Conservation (phyloP, 2,329 filamentous ascomycete species). For the Xylariaceae sp. region DNA sequence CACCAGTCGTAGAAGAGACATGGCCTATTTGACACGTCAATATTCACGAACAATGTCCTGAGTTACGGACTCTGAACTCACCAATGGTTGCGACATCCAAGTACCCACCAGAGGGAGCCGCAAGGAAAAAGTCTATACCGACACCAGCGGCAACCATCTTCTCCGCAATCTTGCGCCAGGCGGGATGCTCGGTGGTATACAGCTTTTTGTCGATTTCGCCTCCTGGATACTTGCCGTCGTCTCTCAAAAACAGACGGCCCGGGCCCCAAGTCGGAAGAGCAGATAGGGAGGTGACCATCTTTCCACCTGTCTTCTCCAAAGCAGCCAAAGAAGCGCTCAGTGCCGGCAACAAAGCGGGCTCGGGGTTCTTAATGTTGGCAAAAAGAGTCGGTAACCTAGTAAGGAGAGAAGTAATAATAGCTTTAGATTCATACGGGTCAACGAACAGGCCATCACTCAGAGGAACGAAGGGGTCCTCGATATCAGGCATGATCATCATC, state of each 20-base stretch:
- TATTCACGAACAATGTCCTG: neutral
- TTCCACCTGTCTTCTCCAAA: conserved; percentile 81
- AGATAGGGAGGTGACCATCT: conserved; percentile 81
- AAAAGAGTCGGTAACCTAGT: conserved; percentile 80
- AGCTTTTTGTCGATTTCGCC: conserved; percentile 91
- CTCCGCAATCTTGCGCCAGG: conserved; percentile 78
- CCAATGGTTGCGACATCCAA: conserved; percentile 89
- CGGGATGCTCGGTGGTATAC: conserved; percentile 82
- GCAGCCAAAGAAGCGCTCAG: conserved; percentile 80
- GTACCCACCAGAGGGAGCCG: conserved; percentile 83
- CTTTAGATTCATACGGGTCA: conserved; percentile 79
- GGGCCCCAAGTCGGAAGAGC: conserved; percentile 91
- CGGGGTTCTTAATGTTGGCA: conserved; percentile 79
- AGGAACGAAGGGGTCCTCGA: conserved; percentile 94
- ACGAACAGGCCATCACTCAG: conserved; percentile 90
- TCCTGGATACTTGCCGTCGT: conserved; percentile 79
- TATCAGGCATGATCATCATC: conserved; percentile 97
- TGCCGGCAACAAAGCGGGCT: conserved; percentile 79
- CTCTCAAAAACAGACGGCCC: conserved; percentile 75
- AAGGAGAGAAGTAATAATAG: conserved; percentile 83
- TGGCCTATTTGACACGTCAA: conserved; percentile 52
- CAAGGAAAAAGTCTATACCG: conserved; percentile 91
- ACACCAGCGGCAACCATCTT: conserved; percentile 84
- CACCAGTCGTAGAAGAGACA: conserved; percentile 81
- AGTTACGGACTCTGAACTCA: conserved; percentile 37